phyloP scores from a whole-genome alignment of 805 yeast genomes.

The Kluyveromyces nonfermentans region DNA sequence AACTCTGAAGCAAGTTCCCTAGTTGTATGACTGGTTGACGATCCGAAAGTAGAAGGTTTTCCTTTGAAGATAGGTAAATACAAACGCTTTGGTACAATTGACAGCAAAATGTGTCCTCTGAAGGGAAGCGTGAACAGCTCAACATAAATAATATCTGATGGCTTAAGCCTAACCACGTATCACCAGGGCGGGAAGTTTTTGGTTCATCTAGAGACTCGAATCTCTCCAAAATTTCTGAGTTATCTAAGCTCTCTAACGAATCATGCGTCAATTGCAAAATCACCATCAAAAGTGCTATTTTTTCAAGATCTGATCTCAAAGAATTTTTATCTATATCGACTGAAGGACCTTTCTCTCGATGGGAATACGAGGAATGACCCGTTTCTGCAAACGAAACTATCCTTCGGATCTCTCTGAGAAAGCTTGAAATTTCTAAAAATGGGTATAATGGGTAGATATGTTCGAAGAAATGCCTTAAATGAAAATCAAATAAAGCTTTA shows the following conservation, averaged over 20 bases:
- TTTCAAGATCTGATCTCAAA: conserved; percentile 6
- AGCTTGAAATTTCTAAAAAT: conserved; percentile 11
- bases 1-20: not conserved
- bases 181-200: not conserved
- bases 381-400: not conserved
- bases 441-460: conserved; percentile 19
- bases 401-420: conserved; percentile 3
- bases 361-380: not conserved
- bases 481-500: not conserved
- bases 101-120: conserved; percentile 2
- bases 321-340: conserved; percentile 4
- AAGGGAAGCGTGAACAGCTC: not conserved
- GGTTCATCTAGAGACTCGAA: not conserved
- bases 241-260: not conserved
- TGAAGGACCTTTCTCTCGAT: not conserved
- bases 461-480: conserved; percentile 12
- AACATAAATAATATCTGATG: not conserved
- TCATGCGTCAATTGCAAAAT: conserved; percentile 3
- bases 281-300: conserved; percentile 6
- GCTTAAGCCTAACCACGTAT: not conserved
- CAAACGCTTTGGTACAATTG: conserved; percentile 1
- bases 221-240: not conserved
- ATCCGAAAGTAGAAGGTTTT: not conserved
- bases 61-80: not conserved
- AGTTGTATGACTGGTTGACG: not conserved